Evolutionary conservation across 805 yeast species (phyloP), one percentile per base, ranked within the genome.

Genomic region (Saturnispora galanensis): DNA sequence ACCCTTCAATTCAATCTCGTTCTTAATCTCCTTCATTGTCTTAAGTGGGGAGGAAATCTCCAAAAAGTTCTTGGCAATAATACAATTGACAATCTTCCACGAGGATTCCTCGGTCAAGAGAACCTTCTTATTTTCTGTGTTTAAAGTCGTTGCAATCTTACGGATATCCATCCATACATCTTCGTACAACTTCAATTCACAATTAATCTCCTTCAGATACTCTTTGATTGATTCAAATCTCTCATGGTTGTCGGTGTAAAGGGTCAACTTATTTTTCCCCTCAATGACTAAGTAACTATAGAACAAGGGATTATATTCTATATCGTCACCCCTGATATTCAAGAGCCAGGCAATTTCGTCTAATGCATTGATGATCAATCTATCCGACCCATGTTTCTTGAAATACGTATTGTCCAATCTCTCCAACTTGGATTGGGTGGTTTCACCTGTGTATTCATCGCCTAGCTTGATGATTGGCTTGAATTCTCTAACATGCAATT

Each of bases 281-380:
- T 73, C 64, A 29, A 81, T 67, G 10, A 81, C 60, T 39, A 72
- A 55, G 50, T 75, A 75, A 46, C 71, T 59, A 60, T 64, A 75
- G 51, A 76, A 76, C 13, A 76, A 69, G 3, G 81, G 80, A 52
- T 74, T 75, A 58, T 54, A 76, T 40, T 71, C 73, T 47, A 76
- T 76, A 56, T 76, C 81, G 41, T 59, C 51, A 35, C 70, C 69
- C 51, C 98, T 76, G 45, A 90, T 65, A 57, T 90, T 90, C 57
- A 88, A 73, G 36, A 88, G 64, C 96, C 96, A 89, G 7, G 95
- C 93, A 50, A 88, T 77, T 53, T 89, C 96, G 65, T 90, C 97
- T 42, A 89, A 64, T 4, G 77, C 69, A 45, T 70, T 64, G 6
- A 74, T 59, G 10, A 75, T 66, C 43, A 65, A 34, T 1, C 60